These are phyloP conservation scores for Papilionanthe hybrid DNA, from an alignment of 116 monocot genomes.

Conservation along the genomic window DNA sequence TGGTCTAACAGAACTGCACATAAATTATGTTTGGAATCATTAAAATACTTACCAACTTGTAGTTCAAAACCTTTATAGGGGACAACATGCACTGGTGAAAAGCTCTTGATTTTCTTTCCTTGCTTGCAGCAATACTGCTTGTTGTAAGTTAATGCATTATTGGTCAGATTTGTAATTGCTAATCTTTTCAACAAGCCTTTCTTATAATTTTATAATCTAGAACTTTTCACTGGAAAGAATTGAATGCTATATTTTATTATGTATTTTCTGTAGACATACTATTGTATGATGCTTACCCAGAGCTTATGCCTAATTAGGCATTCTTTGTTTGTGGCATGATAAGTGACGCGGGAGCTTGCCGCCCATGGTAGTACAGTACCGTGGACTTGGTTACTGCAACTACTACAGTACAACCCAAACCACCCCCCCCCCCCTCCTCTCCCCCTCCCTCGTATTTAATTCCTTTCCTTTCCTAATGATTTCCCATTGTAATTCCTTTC, in stretches of 20 bases:
- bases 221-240: background rate
- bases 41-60: background rate
- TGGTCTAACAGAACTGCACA: background rate
- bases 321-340: no score
- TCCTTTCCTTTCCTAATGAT: no score
- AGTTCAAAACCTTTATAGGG: background rate
- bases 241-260: background rate
- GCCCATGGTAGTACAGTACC: no score
- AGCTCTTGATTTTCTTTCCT: background rate
- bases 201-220: background rate
- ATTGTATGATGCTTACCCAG: no score
- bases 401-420: no score
- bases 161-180: background rate
- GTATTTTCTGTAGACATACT: no score
- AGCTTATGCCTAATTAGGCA: no score
- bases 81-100: background rate
- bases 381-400: no score
- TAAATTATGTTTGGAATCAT: constrained; percentile 3
- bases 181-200: background rate
- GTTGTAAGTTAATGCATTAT: background rate
- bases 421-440: no score
- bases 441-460: no score
- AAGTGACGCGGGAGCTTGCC: no score
- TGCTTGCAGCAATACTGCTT: background rate
- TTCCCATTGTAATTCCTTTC: no score